phyloP scores from a whole-genome alignment of 257 asterid genomes.

The Salvia miltiorrhiza region DNA sequence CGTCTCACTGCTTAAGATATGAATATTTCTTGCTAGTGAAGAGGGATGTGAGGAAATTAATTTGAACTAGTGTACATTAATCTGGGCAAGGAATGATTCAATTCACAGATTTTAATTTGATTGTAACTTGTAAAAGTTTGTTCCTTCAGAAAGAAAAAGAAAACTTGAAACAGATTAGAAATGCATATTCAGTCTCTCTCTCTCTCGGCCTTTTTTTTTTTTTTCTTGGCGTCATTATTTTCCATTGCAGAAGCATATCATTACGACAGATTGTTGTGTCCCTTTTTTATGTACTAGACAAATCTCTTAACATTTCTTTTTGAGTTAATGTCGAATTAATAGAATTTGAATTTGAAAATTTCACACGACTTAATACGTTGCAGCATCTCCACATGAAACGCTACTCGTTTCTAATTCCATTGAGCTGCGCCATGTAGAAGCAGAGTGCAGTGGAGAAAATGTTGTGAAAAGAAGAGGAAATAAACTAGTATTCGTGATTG shows the following conservation, averaged over 20 bases:
- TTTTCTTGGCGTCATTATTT: background rate
- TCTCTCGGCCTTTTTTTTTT: background rate
- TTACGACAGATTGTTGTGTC: background rate
- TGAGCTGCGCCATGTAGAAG: no score
- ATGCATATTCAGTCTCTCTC: background rate
- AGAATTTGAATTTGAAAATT: no score
- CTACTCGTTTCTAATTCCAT: no score
- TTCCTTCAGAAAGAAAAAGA: background rate
- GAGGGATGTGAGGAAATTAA: constrained; percentile 1
- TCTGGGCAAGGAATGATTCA: background rate
- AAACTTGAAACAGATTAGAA: background rate
- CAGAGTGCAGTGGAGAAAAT: no score
- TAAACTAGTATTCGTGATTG: no score
- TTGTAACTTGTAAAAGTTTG: background rate
- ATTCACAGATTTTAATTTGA: background rate
- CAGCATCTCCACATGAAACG: no score
- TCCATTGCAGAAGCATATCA: background rate
- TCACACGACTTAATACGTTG: no score
- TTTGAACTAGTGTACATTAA: constrained; percentile 13
- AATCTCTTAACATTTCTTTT: no score
- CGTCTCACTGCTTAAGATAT: background rate
- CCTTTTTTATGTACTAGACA: no score
- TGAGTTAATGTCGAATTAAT: no score
- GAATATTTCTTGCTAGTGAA: background rate
- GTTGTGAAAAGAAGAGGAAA: no score